These are phyloP conservation scores for Eucalyptus fibrosa DNA, from an alignment of 345 rosid species.

Conservation along the genomic window DNA sequence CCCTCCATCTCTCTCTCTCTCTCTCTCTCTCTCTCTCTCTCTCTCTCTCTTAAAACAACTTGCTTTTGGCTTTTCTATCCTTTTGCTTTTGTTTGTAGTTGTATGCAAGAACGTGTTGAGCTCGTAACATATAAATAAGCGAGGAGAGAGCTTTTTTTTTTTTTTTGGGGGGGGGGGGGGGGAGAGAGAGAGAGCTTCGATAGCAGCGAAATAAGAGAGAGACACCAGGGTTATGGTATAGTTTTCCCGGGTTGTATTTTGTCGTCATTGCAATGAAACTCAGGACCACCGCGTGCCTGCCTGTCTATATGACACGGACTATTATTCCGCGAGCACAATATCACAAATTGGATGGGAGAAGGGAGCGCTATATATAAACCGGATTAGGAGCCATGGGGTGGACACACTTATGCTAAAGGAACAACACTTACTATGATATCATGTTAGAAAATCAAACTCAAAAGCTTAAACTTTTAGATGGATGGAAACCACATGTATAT, in stretches of 20 bases:
- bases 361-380: background rate
- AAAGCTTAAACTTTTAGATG: background rate
- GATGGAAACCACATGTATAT: background rate
- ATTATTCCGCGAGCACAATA: background rate
- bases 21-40: background rate
- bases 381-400: background rate
- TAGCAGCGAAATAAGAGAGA: background rate
- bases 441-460: background rate
- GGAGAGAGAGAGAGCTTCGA: background rate
- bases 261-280: background rate
- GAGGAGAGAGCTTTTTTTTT: no score
- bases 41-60: background rate
- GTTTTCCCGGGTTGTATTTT: background rate
- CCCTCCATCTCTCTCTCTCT: background rate
- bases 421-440: no score
- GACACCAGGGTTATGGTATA: background rate
- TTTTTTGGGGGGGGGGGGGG: background rate
- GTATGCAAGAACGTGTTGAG: background rate
- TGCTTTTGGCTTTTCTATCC: background rate
- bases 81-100: background rate
- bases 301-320: background rate
- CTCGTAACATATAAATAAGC: background rate
- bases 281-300: background rate
- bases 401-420: no score
- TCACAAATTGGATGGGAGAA: background rate